Base-by-base conservation (phyloP, 2,329 filamentous ascomycete genomes). In the Aspergillus clavatus region DNA sequence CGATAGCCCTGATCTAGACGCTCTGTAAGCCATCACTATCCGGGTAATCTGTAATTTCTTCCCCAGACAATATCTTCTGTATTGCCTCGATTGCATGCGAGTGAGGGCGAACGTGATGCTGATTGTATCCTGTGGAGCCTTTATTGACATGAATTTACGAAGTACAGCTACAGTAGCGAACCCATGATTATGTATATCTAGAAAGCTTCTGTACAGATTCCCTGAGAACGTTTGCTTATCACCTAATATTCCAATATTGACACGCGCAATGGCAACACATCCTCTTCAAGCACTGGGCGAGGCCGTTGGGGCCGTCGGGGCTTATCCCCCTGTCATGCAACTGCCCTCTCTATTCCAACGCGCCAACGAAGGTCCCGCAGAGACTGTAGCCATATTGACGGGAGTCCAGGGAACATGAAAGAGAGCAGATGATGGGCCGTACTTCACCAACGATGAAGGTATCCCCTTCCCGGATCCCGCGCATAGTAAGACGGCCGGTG, bases 401-500 rank as follows among this genome's bases (percentile, higher is more conserved):
- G 75, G 76, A 10, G 62, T 70, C 11, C 62, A 68, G 1, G 51
- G 63, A 5, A 72, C 68, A 7, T 73, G 75, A 5, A 76, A 73
- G 55, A 62, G 73, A 11, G 66, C 66, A 14, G 77, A 79, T 48
- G 73, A 78, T 46, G 70, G 66, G 0, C 61, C 69, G 0, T 79
- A 78, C 58, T 78, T 78, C 54, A 80, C 75, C 37, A 77, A 74
- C 54, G 78, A 78, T 40, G 76, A 80, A 47, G 76, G 70, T 33
- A 72, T 73, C 31, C 76, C 75, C 0, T 74, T 70, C 43, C 76
- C 75, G 2, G 75, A 79, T 47, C 63, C 70, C 59, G 45, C 57
- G 12, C 74, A 77, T 55, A 77, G 74, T 63, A 77, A 77, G 66
- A 79, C 72, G 3, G 65, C 76, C 24, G 75, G 75, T 0, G 76